phyloP scores from a whole-genome alignment of 1,284 basidiomycete genomes.

The Cryptococcus sp. region DNA sequence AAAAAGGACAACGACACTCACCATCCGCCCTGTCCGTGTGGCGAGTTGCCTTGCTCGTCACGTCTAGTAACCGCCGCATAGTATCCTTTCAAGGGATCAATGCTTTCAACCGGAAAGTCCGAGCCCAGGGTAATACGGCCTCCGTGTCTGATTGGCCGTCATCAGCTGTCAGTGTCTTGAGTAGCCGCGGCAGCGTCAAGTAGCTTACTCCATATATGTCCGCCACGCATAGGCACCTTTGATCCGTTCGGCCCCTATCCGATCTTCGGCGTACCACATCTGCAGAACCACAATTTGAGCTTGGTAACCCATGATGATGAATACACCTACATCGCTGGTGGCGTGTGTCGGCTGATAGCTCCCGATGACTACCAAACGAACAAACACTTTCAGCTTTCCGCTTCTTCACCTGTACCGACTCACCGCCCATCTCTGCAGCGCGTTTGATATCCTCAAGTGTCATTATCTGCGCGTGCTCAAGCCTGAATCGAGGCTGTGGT shows the following conservation, averaged over 20 bases:
- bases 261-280: constrained; percentile 84
- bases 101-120: constrained; percentile 82
- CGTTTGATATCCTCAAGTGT: constrained; percentile 67
- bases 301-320: constrained; percentile 67
- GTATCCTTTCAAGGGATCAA: constrained; percentile 63
- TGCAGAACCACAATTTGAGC: constrained; percentile 59
- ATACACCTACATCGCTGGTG: constrained; percentile 51
- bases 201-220: constrained; percentile 66
- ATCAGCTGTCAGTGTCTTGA: constrained; percentile 51
- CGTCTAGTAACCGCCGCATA: constrained; percentile 82
- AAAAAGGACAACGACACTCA: constrained; percentile 48
- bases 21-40: constrained; percentile 81
- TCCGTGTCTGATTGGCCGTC: constrained; percentile 55
- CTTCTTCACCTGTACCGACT: constrained; percentile 26
- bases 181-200: constrained; percentile 29
- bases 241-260: constrained; percentile 75
- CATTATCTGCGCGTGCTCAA: constrained; percentile 92
- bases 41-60: constrained; percentile 68
- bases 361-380: constrained; percentile 67
- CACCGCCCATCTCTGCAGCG: constrained; percentile 70
- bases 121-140: constrained; percentile 75
- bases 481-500: constrained; percentile 63
- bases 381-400: not conserved
- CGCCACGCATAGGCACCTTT: constrained; percentile 87
- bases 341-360: constrained; percentile 92